Evolutionary conservation across 2,329 filamentous ascomycete species (phyloP).

Genomic region (Corniculantispora saksenae): DNA sequence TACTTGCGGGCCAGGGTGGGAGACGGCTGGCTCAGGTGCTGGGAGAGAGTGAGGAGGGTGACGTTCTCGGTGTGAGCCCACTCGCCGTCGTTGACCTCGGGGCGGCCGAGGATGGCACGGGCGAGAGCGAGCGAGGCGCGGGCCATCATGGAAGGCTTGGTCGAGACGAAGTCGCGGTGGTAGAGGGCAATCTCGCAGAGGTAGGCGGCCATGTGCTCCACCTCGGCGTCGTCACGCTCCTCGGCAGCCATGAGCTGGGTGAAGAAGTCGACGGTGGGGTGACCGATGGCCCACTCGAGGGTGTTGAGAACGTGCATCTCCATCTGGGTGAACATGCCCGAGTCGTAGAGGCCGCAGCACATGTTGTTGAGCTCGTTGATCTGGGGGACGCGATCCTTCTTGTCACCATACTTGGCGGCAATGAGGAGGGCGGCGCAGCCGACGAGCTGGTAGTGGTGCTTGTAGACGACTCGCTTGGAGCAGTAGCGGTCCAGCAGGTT

Average conservation of each 20-base stretch:
- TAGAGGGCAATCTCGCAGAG: slow-evolving; percentile 94
- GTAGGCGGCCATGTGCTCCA: slow-evolving; percentile 93
- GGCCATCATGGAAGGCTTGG: slow-evolving; percentile 86
- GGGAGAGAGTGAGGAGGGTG: slow-evolving; percentile 61
- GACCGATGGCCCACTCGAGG: slow-evolving; percentile 91
- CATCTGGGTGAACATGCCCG: slow-evolving; percentile 99
- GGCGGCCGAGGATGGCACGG: slow-evolving; percentile 79
- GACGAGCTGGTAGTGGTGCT: slow-evolving; percentile 97
- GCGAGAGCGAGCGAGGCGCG: slow-evolving; percentile 83
- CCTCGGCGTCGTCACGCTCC: slow-evolving; percentile 75
- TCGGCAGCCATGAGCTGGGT: slow-evolving; percentile 84
- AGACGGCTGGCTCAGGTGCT: slow-evolving; percentile 60
- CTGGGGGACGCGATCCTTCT: slow-evolving; percentile 97
- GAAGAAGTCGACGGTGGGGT: slow-evolving; percentile 94
- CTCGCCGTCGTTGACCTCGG: slow-evolving; percentile 72
- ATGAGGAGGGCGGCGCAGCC: slow-evolving; percentile 95
- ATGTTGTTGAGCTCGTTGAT: slow-evolving; percentile 97
- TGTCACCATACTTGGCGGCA: slow-evolving; percentile 97
- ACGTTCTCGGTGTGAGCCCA: slow-evolving; percentile 75
- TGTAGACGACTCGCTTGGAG: slow-evolving; percentile 96
- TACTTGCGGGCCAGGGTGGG: slow-evolving; percentile 62
- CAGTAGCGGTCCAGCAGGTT: slow-evolving; percentile 98
- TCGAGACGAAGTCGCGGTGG: slow-evolving; percentile 95
- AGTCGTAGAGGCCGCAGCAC: slow-evolving; percentile 98
- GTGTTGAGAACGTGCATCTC: slow-evolving; percentile 99